Evolutionary conservation across 2,329 filamentous ascomycete genomes (phyloP).

Genomic region (Exophiala oligosperma): DNA sequence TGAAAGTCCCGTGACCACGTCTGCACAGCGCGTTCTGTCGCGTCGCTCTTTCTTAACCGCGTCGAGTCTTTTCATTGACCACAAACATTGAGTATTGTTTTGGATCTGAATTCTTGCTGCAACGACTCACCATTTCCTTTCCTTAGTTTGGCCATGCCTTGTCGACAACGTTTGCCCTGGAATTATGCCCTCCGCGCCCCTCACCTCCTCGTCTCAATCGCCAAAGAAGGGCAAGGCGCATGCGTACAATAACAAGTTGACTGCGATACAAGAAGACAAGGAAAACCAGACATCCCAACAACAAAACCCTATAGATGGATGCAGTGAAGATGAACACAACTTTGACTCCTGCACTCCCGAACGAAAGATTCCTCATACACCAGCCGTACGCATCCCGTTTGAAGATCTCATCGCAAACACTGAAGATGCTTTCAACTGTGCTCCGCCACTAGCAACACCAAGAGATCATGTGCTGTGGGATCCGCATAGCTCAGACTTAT

Average conservation of each 20-base stretch:
- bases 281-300: slow-evolving; percentile 15
- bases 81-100: slow-evolving; percentile 2
- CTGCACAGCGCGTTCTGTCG: neutral
- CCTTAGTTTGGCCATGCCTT: slow-evolving; percentile 3
- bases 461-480: slow-evolving; percentile 63
- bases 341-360: neutral
- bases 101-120: neutral
- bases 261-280: slow-evolving; percentile 12
- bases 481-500: slow-evolving; percentile 42
- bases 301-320: neutral
- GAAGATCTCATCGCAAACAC: slow-evolving; percentile 62
- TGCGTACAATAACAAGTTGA: slow-evolving; percentile 14
- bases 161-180: neutral
- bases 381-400: slow-evolving; percentile 58
- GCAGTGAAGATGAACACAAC: neutral
- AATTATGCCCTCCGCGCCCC: slow-evolving; percentile 18
- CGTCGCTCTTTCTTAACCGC: neutral
- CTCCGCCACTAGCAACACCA: slow-evolving; percentile 54
- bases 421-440: slow-evolving; percentile 54
- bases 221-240: slow-evolving; percentile 22
- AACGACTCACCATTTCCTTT: neutral
- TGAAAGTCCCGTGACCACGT: neutral
- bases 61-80: neutral
- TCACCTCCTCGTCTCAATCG: slow-evolving; percentile 24
- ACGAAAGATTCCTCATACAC: slow-evolving; percentile 54